phyloP scores from a whole-genome alignment of 768 basidiomycete species.

The Mycena maculata region DNA sequence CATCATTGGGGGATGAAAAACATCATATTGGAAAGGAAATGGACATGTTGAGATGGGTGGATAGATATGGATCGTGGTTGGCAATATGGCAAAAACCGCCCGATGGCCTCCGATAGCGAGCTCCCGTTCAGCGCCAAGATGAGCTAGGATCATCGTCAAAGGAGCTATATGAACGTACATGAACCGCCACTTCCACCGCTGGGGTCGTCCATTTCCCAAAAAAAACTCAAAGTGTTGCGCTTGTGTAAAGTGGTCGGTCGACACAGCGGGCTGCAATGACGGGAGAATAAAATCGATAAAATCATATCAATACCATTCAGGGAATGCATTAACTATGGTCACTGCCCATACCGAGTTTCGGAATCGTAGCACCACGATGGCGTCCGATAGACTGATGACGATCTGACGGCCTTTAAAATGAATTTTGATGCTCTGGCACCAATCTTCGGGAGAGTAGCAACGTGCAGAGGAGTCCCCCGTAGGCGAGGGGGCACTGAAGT shows the following conservation, averaged over 20 bases:
- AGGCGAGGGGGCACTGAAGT: neutral
- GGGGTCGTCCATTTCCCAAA: neutral
- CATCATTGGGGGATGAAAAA: no score
- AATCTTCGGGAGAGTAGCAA: neutral
- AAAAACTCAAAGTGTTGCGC: neutral
- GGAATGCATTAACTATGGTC: neutral
- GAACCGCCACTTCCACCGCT: neutral
- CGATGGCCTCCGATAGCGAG: no score
- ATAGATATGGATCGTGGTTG: no score
- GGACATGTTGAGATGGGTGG: no score
- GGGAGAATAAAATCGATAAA: neutral
- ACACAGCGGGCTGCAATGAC: neutral
- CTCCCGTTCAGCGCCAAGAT: no score
- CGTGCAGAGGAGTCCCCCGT: neutral
- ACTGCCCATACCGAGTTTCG: no score
- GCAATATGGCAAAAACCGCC: no score
- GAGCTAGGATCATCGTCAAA: no score
- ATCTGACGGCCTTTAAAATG: neutral
- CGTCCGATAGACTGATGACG: neutral
- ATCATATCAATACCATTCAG: neutral
- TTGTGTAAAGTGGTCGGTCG: no score
- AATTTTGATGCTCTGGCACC: neutral
- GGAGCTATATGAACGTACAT: no score
- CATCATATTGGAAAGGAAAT: no score
- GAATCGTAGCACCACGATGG: neutral